Percentiles rank a stretch among this genome's conserved stretches.
Conservation (phyloP, 768 basidiomycete species). For the Suillus tomentosus region DNA sequence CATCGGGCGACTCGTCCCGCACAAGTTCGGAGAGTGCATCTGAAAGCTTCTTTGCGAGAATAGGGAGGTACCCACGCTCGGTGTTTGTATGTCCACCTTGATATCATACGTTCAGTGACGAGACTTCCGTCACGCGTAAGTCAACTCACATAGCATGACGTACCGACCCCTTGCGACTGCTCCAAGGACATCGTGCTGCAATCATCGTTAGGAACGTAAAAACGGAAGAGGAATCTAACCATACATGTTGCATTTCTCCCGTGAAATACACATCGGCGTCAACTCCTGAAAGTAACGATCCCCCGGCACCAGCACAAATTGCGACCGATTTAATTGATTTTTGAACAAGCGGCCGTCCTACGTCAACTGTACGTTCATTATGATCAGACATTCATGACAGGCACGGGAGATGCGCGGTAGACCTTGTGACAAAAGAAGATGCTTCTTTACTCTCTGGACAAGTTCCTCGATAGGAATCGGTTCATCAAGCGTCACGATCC, state of each 20-base stretch:
- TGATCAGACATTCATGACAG: background rate
- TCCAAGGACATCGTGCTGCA: conserved; percentile 85
- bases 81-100: conserved; percentile 92
- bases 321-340: conserved; percentile 62
- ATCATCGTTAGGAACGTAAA: conserved; percentile 21
- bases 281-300: conserved; percentile 68
- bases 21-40: conserved; percentile 40
- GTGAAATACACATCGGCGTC: conserved; percentile 89
- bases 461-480: conserved; percentile 62
- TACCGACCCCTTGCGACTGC: conserved; percentile 73
- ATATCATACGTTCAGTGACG: conserved; percentile 17
- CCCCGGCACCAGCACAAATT: conserved; percentile 91
- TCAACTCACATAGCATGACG: conserved; percentile 77
- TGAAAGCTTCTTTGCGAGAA: conserved; percentile 70
- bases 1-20: conserved; percentile 33
- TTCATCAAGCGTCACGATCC: conserved; percentile 62
- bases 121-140: conserved; percentile 14
- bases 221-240: conserved; percentile 26
- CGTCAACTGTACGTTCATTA: conserved; percentile 53
- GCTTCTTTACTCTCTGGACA: conserved; percentile 67
- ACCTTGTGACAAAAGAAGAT: conserved; percentile 64
- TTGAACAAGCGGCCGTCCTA: conserved; percentile 50
- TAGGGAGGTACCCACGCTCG: conserved; percentile 88
- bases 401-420: conserved; percentile 14
- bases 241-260: conserved; percentile 89